A percentile compares a stretch with the other conserved stretches of the same genome.
phyloP scores from a whole-genome alignment of 2,329 filamentous ascomycete genomes.

The Ilyonectria destructans region DNA sequence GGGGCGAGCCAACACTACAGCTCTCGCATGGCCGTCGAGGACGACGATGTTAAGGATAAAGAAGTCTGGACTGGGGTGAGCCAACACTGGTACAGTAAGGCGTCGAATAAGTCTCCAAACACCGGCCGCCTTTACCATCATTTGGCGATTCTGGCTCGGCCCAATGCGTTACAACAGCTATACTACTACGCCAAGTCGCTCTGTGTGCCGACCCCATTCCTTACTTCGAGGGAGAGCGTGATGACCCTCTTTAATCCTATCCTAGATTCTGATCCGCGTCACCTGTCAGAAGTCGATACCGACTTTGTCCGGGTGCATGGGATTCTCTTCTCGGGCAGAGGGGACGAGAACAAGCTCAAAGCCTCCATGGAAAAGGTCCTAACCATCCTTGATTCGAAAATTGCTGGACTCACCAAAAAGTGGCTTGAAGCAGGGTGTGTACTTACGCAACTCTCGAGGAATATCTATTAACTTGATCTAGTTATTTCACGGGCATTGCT shows the following conservation, averaged over 20 bases:
- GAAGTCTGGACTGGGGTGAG: conserved; percentile 89
- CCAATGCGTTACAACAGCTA: conserved; percentile 79
- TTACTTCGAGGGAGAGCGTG: conserved; percentile 78
- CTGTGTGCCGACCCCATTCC: conserved; percentile 78
- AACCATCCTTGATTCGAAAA: conserved; percentile 69
- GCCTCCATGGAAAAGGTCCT: conserved; percentile 66
- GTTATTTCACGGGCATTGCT: conserved; percentile 55
- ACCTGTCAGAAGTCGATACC: conserved; percentile 64
- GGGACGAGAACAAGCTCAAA: conserved; percentile 63
- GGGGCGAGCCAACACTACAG: conserved; percentile 52
- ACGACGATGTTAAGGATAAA: conserved; percentile 80
- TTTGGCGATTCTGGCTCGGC: conserved; percentile 83
- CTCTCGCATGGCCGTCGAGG: conserved; percentile 92
- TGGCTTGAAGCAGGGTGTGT: conserved; percentile 67
- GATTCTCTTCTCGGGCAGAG: conserved; percentile 72
- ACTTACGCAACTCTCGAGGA: background rate
- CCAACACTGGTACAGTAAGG: conserved; percentile 87
- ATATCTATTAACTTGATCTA: conserved; percentile 32
- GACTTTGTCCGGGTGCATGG: conserved; percentile 77
- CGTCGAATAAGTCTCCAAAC: conserved; percentile 82
- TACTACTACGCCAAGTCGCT: conserved; percentile 82
- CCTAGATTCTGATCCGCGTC: conserved; percentile 57
- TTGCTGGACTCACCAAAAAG: conserved; percentile 65
- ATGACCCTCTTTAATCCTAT: conserved; percentile 78
- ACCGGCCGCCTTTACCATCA: conserved; percentile 91